Percentiles rank a stretch among this genome's conserved stretches.
Conservation (phyloP, 345 rosid species). For the Melastoma malabathricum region DNA sequence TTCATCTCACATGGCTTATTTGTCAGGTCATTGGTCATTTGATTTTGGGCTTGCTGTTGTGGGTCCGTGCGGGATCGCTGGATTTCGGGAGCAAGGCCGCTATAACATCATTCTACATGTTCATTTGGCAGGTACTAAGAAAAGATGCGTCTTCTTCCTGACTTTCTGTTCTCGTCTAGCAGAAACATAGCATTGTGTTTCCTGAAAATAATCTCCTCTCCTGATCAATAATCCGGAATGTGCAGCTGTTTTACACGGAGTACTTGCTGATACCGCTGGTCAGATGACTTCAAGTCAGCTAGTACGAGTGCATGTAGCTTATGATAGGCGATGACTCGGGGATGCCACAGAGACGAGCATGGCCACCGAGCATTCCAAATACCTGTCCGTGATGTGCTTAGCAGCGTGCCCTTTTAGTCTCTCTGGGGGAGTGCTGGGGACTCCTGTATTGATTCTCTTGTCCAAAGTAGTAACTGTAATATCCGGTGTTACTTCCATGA, state of each 20-base stretch:
- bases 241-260: conserved; percentile 89
- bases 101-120: conserved; percentile 88
- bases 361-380: too few species aligned
- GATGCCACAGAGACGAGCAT: too few species aligned
- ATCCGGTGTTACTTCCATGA: too few species aligned
- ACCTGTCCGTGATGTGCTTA: too few species aligned
- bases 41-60: conserved; percentile 40
- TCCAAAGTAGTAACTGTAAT: too few species aligned
- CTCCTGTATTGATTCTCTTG: too few species aligned
- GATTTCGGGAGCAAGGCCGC: conserved; percentile 64
- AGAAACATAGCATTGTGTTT: background rate
- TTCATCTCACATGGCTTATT: background rate
- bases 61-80: conserved; percentile 65
- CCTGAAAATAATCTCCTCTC: background rate
- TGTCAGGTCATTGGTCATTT: conserved; percentile 64
- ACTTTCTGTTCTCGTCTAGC: background rate
- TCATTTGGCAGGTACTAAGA: conserved; percentile 77
- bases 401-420: too few species aligned
- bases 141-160: background rate
- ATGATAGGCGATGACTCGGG: too few species aligned
- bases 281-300: conserved; percentile 23
- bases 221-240: conserved; percentile 1
- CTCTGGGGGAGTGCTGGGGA: too few species aligned
- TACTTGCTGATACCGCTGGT: conserved; percentile 79
- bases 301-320: too few species aligned